Evolutionary conservation across 2,329 filamentous ascomycete genomes (phyloP).

Genomic region (Camptophora hylomeconis): DNA sequence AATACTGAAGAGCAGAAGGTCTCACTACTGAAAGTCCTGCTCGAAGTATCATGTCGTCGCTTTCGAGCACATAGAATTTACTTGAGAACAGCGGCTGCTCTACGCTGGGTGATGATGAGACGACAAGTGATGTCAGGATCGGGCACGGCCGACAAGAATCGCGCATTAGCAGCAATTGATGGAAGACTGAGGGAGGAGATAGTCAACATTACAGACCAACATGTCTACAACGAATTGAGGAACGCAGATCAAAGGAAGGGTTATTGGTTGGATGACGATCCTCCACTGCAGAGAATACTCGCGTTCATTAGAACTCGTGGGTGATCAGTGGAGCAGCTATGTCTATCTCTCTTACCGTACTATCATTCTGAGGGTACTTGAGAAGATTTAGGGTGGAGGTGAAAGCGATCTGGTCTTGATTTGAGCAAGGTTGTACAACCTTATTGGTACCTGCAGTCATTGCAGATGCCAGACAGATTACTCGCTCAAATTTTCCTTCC

Average conservation of each 20-base stretch:
- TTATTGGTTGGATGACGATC: slow-evolving; percentile 51
- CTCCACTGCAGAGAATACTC: slow-evolving; percentile 38
- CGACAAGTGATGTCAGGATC: slow-evolving; percentile 39
- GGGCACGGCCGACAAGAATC: slow-evolving; percentile 34
- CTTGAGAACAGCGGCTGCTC: slow-evolving; percentile 43
- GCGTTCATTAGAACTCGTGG: no score
- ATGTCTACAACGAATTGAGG: slow-evolving; percentile 43
- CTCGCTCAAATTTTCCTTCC: no score
- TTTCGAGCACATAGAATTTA: slow-evolving; percentile 51
- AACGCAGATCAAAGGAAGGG: slow-evolving; percentile 41
- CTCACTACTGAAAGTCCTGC: slow-evolving; percentile 46
- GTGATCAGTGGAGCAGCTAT: no score
- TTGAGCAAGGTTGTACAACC: no score
- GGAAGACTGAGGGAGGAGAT: slow-evolving; percentile 43
- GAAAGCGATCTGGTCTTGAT: no score
- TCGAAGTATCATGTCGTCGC: slow-evolving; percentile 45
- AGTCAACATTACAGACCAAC: slow-evolving; percentile 41
- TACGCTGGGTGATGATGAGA: slow-evolving; percentile 45
- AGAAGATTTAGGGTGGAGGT: no score
- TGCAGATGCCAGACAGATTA: no score
- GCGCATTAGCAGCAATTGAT: slow-evolving; percentile 36
- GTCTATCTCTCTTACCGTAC: no score
- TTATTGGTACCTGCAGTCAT: no score
- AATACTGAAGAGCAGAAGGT: slow-evolving; percentile 42
- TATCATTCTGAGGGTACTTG: no score